Base-by-base conservation (phyloP, 139 green algal genomes). In the Chlamydomonas incerta region DNA sequence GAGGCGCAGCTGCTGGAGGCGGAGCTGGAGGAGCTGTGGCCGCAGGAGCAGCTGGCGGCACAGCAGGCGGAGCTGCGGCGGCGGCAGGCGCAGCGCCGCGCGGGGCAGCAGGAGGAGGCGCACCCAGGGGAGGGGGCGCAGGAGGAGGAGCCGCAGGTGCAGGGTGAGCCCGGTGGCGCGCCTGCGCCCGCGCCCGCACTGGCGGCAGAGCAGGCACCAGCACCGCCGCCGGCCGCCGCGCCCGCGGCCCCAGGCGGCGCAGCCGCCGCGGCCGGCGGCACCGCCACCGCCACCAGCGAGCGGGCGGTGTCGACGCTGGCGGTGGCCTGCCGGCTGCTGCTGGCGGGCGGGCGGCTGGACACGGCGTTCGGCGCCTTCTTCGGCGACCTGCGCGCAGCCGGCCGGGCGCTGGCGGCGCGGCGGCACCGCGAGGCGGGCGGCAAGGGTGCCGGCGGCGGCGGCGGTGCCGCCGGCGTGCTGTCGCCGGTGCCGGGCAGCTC, bases 291-390 rank as follows among this genome's bases (percentile, higher is more conserved):
- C 31, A 55, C 2, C 33, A 8, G 20, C 31, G 68, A 79, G 68
- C 80, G 50, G 26, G 68, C 50, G 26, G 52, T 86, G 17, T 80
- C 80, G 5, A 86, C 80, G 1, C 67, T 86, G 55, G 80, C 80
- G 68, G 34, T 79, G 67, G 80, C 80, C 5, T 71, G 68, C 33
- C 80, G 80, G 21, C 55, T 86, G 80, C 67, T 86, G 68, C 69
- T 86, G 55, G 67, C 80, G 3, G 26, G 33, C 35, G 34, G 67
- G 13, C 80, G 68, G 13, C 80, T 86, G 50, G 80, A 86, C 1
- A 34, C 33, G 10, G 68, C 66, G 9, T 57, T 86, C 10, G 14
- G 35, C 1, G 67, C 80, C 1, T 86, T 86, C 67, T 77, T 79
- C 14, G 37, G 26, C 0, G 80, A 86, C 68, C 34, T 86, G 14